These are phyloP conservation scores for Cynara cardunculus DNA, from an alignment of 129 eudicot species.

Conservation along the genomic window DNA sequence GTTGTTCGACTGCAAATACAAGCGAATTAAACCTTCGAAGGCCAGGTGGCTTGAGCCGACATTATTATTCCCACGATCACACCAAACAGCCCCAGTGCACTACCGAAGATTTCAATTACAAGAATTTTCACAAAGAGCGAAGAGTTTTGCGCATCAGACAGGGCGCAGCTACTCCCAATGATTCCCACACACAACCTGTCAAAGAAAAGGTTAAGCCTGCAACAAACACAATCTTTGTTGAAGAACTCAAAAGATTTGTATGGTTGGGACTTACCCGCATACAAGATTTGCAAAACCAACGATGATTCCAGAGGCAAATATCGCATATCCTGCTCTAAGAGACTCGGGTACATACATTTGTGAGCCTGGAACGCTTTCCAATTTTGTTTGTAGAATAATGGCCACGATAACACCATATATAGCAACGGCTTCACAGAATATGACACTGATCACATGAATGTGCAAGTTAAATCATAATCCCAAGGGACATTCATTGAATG, in stretches of 20 bases:
- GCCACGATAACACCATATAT: conserved; percentile 96
- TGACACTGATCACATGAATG: conserved; percentile 50
- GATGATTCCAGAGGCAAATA: conserved; percentile 85
- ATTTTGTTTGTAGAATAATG: conserved; percentile 82
- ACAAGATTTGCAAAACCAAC: conserved; percentile 98
- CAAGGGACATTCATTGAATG: background rate
- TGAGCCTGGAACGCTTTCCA: conserved; percentile 80
- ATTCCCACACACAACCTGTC: conserved; percentile 81
- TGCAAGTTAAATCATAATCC: conserved; percentile 6
- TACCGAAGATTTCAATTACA: conserved; percentile 87
- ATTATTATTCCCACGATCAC: conserved; percentile 92
- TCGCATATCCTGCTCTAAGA: conserved; percentile 93
- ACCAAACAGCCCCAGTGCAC: conserved; percentile 89
- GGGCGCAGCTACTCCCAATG: conserved; percentile 88
- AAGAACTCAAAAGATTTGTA: background rate
- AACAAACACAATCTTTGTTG: background rate
- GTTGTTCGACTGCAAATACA: conserved; percentile 7
- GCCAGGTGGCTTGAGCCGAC: conserved; percentile 99
- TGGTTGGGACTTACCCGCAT: conserved; percentile 56
- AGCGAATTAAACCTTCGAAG: conserved; percentile 39
- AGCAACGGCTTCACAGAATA: conserved; percentile 97
- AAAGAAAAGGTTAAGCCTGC: background rate
- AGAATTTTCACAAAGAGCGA: conserved; percentile 88
- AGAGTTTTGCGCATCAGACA: conserved; percentile 91
- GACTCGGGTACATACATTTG: conserved; percentile 68